These are phyloP conservation scores for Chrysophaeum taylorii DNA, from an alignment of 352 stramenopile genomes.

Conservation along the genomic window DNA sequence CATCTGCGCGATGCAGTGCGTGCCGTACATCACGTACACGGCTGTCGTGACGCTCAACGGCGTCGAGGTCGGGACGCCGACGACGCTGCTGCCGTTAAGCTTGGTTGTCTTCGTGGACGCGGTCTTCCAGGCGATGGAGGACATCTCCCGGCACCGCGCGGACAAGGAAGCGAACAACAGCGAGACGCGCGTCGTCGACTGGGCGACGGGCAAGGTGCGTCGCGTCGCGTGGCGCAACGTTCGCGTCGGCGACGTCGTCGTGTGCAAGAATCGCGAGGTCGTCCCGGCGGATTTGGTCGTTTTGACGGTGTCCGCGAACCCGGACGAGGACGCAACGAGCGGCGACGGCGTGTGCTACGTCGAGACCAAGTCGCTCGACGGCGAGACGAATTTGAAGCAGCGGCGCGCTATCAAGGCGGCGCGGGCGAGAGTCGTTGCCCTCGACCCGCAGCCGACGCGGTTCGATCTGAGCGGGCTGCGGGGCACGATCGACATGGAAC, in stretches of 20 bases:
- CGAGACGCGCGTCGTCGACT: neutral
- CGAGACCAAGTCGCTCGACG: slow-evolving; percentile 75
- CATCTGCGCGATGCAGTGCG: neutral
- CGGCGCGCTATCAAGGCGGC: too few species aligned
- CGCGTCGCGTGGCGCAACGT: neutral
- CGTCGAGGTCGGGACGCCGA: neutral
- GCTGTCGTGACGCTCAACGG: neutral
- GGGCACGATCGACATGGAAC: too few species aligned
- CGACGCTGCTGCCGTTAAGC: neutral
- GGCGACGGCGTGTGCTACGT: slow-evolving; percentile 73
- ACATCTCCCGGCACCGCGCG: too few species aligned
- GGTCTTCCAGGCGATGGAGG: too few species aligned
- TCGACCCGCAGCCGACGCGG: too few species aligned
- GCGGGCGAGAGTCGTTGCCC: too few species aligned
- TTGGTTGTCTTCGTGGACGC: neutral
- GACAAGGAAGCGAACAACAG: neutral
- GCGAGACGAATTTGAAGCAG: slow-evolving; percentile 85
- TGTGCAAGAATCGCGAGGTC: too few species aligned
- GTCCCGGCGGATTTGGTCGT: too few species aligned
- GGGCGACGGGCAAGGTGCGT: neutral
- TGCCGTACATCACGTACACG: slow-evolving; percentile 5
- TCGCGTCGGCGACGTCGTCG: neutral
- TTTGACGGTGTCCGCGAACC: too few species aligned
- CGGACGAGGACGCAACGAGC: too few species aligned
- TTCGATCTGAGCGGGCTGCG: too few species aligned